Evolutionary conservation across 768 basidiomycete genomes (phyloP).

Genomic region (Filobasidium floriforme): DNA sequence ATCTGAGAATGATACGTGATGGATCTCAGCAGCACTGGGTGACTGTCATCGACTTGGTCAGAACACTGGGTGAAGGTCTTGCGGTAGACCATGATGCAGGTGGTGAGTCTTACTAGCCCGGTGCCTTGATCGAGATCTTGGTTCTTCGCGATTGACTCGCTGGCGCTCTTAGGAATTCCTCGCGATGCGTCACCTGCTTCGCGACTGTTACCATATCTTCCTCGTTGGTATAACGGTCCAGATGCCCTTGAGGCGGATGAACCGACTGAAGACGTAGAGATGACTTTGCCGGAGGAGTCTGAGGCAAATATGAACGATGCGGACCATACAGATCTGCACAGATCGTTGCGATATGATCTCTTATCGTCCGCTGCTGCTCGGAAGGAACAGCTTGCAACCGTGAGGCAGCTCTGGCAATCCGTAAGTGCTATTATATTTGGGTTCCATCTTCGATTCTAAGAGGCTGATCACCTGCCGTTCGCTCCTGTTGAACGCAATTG

Average conservation of each 20-base stretch:
- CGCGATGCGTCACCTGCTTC: no score
- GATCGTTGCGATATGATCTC: not conserved
- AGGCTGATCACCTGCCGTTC: not conserved
- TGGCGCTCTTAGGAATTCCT: no score
- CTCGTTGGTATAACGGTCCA: no score
- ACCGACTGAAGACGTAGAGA: no score
- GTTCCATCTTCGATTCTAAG: not conserved
- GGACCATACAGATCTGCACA: not conserved
- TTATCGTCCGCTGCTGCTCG: not conserved
- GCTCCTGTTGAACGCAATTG: not conserved
- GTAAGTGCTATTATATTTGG: not conserved
- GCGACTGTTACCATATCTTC: no score
- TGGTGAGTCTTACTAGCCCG: not conserved
- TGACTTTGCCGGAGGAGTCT: not conserved
- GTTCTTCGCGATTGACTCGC: no score
- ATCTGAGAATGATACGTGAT: no score
- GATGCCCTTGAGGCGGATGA: no score
- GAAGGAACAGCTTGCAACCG: not conserved
- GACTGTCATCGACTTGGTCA: no score
- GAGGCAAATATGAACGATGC: not conserved
- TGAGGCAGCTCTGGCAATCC: not conserved
- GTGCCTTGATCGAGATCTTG: not conserved
- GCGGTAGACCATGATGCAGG: not conserved
- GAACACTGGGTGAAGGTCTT: not conserved
- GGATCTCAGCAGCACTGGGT: no score